Percentiles rank a stretch among this genome's conserved stretches.
Conservation (phyloP, 1,284 basidiomycete species). For the Cutaneotrichosporon sp. region DNA sequence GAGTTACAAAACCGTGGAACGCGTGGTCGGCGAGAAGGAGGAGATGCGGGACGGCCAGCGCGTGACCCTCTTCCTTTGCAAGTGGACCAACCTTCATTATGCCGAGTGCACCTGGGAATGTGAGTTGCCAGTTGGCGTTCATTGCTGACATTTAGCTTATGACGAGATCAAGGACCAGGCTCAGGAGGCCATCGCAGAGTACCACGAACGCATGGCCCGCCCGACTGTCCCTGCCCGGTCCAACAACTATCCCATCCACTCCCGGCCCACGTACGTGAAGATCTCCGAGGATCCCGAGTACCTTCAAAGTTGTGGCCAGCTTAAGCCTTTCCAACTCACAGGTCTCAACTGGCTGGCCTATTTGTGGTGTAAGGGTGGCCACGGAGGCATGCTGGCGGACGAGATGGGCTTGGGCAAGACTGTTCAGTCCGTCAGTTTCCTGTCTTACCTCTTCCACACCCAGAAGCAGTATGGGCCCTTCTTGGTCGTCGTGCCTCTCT, state of each 20-base stretch:
- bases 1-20: conserved; percentile 86
- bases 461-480: conserved; percentile 94
- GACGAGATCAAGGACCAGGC: conserved; percentile 69
- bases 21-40: conserved; percentile 81
- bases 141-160: conserved; percentile 38
- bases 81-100: conserved; percentile 93
- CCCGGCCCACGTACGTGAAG: conserved; percentile 78
- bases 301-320: conserved; percentile 74
- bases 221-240: conserved; percentile 87
- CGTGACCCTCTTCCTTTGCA: conserved; percentile 86
- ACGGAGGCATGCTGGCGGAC: conserved; percentile 89
- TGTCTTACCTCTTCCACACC: conserved; percentile 93
- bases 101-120: conserved; percentile 96
- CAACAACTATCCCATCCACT: conserved; percentile 64
- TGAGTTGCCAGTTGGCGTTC: conserved; percentile 41
- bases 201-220: conserved; percentile 72
- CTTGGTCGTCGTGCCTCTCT: conserved; percentile 95
- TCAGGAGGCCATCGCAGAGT: conserved; percentile 72
- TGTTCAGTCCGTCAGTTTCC: conserved; percentile 93
- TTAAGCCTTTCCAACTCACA: conserved; percentile 98
- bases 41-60: conserved; percentile 58
- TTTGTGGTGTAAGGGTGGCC: conserved; percentile 90
- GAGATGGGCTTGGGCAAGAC: conserved; percentile 99
- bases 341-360: conserved; percentile 98
- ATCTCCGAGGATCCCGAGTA: conserved; percentile 90